Percentiles rank a stretch among this genome's conserved stretches.
phyloP scores from a whole-genome alignment of 2,329 filamentous ascomycete species.

The Aquanectria penicillioides region DNA sequence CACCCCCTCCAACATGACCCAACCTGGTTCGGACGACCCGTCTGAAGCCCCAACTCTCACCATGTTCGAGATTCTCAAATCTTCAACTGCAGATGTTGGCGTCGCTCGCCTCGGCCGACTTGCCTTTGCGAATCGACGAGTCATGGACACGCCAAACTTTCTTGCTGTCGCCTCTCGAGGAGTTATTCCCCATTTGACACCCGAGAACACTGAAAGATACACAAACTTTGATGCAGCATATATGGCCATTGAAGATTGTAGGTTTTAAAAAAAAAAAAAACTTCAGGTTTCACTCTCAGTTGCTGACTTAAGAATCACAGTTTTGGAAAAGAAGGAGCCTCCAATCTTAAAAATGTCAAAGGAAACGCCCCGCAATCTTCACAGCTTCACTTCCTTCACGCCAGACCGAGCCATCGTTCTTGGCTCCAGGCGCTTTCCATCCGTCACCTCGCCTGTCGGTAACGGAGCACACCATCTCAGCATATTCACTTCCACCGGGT shows the following conservation, averaged over 20 bases:
- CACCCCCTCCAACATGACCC: constrained; percentile 44
- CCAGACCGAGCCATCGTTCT: constrained; percentile 74
- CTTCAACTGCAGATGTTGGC: constrained; percentile 49
- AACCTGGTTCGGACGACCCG: constrained; percentile 30
- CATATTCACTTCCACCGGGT: constrained; percentile 88
- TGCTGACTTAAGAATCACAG: too few species aligned
- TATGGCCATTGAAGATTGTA: constrained; percentile 92
- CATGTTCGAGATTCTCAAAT: constrained; percentile 59
- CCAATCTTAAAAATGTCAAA: constrained; percentile 58
- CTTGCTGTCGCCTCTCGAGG: constrained; percentile 85
- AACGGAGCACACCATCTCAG: constrained; percentile 78
- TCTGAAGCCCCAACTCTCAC: constrained; percentile 34
- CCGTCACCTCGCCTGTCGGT: constrained; percentile 75
- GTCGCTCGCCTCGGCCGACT: constrained; percentile 76
- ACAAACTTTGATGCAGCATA: constrained; percentile 77
- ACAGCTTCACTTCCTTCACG: constrained; percentile 80
- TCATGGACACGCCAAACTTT: constrained; percentile 86
- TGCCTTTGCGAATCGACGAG: constrained; percentile 66
- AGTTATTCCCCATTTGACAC: constrained; percentile 85
- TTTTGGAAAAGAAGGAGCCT: constrained; percentile 64
- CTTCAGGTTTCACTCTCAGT: too few species aligned
- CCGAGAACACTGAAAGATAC: constrained; percentile 78
- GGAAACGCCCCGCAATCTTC: constrained; percentile 66
- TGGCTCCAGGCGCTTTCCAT: constrained; percentile 79
- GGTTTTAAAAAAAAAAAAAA: too few species aligned